These are phyloP conservation scores for Heteromeles arbutifolia DNA, from an alignment of 306 rosid species.

Conservation along the genomic window DNA sequence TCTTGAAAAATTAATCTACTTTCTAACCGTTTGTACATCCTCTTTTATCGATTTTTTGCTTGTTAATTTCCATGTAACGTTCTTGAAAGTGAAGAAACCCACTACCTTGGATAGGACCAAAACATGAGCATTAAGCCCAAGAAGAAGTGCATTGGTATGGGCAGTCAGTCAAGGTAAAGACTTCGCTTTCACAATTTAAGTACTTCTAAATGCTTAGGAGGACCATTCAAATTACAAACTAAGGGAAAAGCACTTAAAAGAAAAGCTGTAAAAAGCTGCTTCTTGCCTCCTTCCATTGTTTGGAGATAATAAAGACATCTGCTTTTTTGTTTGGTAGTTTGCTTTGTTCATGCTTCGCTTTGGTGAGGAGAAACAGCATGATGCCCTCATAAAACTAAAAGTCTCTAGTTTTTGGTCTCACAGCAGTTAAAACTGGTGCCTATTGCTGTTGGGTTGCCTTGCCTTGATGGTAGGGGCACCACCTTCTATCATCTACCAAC, in stretches of 20 bases:
- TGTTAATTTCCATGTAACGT: neutral
- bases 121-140: neutral
- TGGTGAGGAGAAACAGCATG: slow-evolving; percentile 11
- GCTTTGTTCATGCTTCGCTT: slow-evolving; percentile 11
- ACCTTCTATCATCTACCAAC: neutral
- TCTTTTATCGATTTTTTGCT: too few relatives aligned
- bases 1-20: too few relatives aligned
- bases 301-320: neutral
- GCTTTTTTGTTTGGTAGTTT: neutral
- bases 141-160: neutral
- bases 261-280: neutral
- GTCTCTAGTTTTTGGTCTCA: slow-evolving; percentile 11
- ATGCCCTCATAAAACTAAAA: neutral
- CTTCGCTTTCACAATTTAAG: neutral
- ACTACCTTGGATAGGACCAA: neutral
- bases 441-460: neutral
- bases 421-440: neutral
- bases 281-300: neutral
- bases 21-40: neutral
- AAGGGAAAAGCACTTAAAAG: neutral
- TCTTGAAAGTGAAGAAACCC: neutral
- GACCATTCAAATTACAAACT: neutral
- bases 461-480: neutral
- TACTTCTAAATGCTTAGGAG: neutral
- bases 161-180: neutral